These are phyloP conservation scores for Saturnispora quitensis DNA, from an alignment of 805 yeast species.

Conservation along the genomic window DNA sequence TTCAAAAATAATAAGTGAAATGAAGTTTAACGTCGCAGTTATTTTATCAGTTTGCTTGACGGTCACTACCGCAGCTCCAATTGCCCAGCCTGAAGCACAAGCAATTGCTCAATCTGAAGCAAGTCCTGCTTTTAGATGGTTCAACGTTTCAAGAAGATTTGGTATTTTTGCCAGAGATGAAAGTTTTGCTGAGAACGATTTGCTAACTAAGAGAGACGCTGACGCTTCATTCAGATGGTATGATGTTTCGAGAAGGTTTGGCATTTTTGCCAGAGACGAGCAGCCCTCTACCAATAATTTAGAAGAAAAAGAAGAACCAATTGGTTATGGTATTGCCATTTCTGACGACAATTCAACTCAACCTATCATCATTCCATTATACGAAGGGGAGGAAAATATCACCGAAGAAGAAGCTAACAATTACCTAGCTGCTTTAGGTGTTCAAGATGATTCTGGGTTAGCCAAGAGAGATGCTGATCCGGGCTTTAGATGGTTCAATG, in stretches of 20 bases:
- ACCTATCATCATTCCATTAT: slow-evolving; percentile 5
- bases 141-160: slow-evolving; percentile 6
- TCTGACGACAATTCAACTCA: slow-evolving; percentile 4
- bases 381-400: slow-evolving; percentile 5
- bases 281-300: too few species aligned
- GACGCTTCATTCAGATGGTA: slow-evolving; percentile 5
- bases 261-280: slow-evolving; percentile 7
- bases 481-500: slow-evolving; percentile 3
- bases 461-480: slow-evolving; percentile 4
- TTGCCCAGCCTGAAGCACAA: slow-evolving; percentile 5
- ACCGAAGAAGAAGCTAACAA: slow-evolving; percentile 6
- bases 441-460: slow-evolving; percentile 3
- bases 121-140: slow-evolving; percentile 5
- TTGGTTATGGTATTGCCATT: slow-evolving; percentile 5
- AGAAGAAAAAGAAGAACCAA: slow-evolving; percentile 2
- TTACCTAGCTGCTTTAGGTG: not conserved
- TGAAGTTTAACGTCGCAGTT: slow-evolving; percentile 3
- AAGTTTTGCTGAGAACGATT: not conserved
- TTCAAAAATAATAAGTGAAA: not conserved
- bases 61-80: slow-evolving; percentile 1
- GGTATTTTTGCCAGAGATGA: slow-evolving; percentile 8
- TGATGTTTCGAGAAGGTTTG: slow-evolving; percentile 6
- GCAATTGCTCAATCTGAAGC: slow-evolving; percentile 1
- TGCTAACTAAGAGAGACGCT: not conserved
- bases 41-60: slow-evolving; percentile 2